Evolutionary conservation across 345 rosid genomes (phyloP), one percentile per base, ranked within the genome.

Genomic region (Raphanus sativus): DNA sequence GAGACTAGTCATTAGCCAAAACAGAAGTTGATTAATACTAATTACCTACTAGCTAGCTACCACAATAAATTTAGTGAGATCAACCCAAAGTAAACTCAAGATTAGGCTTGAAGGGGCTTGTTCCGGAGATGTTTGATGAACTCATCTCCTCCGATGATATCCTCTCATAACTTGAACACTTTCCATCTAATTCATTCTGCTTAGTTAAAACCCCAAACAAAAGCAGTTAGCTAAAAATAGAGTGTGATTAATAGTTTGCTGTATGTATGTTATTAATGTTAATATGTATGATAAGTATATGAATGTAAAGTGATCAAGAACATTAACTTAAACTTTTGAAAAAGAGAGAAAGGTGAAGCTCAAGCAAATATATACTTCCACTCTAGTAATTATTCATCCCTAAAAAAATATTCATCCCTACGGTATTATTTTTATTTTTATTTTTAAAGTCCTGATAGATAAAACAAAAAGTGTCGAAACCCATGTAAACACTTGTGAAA

Each of bases 41-140:
- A 42, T 54, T 68, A 69, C 55, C 60, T 38, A 74, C 60, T 68
- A 64, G 48, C 71, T 74, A 74, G 55, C 79, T 80, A 69, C 11
- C 42, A 64, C 38, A 74, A 55, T 69, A 81, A 71, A 69, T 67
- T 86, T 89, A 92, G 79, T 67, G 91, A 86, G 91, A 83, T 83
- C 97, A 85, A 55, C 98, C 99, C 89, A 95, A 81, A 28, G 98
- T 92, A 82, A 95, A 95, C 73, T 95, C 99, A 76, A 95, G 88
- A 84, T 91, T 95, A 61, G 98, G 99, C 82, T 83, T 93, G 88
- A 84, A 86, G 76, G 89, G 89, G 85, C 92, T 89, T 81, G 91
- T 74, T 81, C 89, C 93, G 40, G 94, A 84, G 63, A 79, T 81
- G 63, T 85, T 88, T 74, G 98, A 86, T 72, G 98, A 91, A 82